phyloP scores from a whole-genome alignment of 768 basidiomycete genomes.

The Tylopilus subfusipes region DNA sequence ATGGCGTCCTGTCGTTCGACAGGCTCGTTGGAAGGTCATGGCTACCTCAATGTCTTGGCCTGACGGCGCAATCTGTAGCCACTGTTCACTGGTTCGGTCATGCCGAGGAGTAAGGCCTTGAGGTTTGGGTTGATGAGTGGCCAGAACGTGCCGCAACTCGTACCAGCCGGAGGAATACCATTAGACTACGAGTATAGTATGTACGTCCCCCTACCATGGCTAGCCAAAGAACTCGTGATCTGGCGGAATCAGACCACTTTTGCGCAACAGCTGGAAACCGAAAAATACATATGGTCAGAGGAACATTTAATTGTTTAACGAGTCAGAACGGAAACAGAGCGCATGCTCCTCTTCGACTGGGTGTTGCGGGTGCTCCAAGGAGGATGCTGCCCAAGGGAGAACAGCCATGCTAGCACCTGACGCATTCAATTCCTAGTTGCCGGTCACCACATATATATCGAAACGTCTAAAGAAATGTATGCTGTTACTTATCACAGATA shows the following conservation, averaged over 20 bases:
- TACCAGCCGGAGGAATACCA: slow-evolving; percentile 6
- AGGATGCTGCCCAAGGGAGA: neutral
- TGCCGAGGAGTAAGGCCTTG: neutral
- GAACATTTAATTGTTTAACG: too few relatives aligned
- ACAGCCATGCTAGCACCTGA: neutral
- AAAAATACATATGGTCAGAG: slow-evolving; percentile 3
- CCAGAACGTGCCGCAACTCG: neutral
- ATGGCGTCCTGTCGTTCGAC: neutral
- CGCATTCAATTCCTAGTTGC: neutral
- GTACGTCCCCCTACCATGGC: neutral
- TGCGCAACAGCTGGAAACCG: neutral
- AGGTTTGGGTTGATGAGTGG: neutral
- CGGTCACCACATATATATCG: neutral
- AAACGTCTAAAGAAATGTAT: neutral
- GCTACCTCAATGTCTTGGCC: neutral
- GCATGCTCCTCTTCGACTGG: neutral
- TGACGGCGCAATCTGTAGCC: neutral
- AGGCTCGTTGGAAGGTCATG: neutral
- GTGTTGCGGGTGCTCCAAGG: slow-evolving; percentile 2
- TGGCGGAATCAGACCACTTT: slow-evolving; percentile 9
- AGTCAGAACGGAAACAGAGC: neutral
- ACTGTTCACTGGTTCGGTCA: neutral
- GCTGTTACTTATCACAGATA: slow-evolving; percentile 10
- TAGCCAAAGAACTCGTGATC: neutral
- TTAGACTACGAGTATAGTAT: neutral